phyloP scores from a whole-genome alignment of 2,329 filamentous ascomycete genomes.

The Nemania sp. region DNA sequence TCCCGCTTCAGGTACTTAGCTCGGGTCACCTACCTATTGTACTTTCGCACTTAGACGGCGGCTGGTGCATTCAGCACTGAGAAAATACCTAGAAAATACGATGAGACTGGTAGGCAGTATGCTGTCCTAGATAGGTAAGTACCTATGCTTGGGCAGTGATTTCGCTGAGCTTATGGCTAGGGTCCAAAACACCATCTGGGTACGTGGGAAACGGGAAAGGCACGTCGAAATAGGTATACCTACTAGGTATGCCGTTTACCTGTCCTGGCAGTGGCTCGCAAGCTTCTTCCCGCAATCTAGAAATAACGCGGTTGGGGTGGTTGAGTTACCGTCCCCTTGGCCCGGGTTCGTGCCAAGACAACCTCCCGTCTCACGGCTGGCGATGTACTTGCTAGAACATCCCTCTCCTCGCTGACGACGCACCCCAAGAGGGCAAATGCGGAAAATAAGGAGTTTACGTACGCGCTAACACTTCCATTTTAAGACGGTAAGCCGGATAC shows the following conservation, averaged over 20 bases:
- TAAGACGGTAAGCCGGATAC: slow-evolving; percentile 10
- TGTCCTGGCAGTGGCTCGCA: slow-evolving; percentile 18
- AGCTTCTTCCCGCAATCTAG: slow-evolving; percentile 33
- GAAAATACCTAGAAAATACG: too few relatives aligned
- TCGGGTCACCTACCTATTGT: slow-evolving; percentile 18
- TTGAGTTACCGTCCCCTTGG: slow-evolving; percentile 39
- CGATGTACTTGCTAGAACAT: slow-evolving; percentile 17
- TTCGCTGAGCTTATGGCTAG: too few relatives aligned
- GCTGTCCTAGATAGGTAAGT: too few relatives aligned
- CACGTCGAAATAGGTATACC: too few relatives aligned
- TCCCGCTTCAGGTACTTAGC: slow-evolving; percentile 15
- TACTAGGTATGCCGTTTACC: slow-evolving; percentile 4
- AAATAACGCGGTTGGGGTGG: slow-evolving; percentile 33
- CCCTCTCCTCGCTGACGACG: slow-evolving; percentile 22
- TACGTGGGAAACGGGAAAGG: not conserved
- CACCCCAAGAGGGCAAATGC: slow-evolving; percentile 20
- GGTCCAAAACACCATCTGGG: not conserved
- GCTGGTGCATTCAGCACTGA: not conserved
- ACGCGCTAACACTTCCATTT: slow-evolving; percentile 29
- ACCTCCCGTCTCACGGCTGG: slow-evolving; percentile 31
- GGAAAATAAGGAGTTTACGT: slow-evolving; percentile 34
- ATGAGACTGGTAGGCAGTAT: too few relatives aligned
- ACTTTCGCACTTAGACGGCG: not conserved
- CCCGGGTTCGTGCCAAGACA: slow-evolving; percentile 38
- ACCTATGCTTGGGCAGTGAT: not conserved